Base-by-base conservation (phyloP, 768 basidiomycete species). In the Rickenella mellea region DNA sequence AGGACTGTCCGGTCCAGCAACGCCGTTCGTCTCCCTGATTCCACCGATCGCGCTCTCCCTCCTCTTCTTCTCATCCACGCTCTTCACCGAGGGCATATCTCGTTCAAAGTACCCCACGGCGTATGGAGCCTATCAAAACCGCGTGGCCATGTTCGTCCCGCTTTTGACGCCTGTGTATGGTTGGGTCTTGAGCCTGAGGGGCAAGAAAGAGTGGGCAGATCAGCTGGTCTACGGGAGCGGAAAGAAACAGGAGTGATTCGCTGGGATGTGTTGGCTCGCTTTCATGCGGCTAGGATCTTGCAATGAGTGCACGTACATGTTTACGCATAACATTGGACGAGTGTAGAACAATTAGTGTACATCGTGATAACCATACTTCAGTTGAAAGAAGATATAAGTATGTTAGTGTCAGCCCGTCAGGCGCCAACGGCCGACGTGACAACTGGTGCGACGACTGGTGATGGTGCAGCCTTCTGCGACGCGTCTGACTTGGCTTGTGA, bases 91-190 rank as follows among this genome's bases (percentile, higher is more conserved):
- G 64, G 69, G 69, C 27, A 91, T 97, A 52, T 80, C 87, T 5
- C 49, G 54, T 25, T 58, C 68, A 38, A 96, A 96, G 57, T 91
- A 90, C 54, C 75, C 81, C 2, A 60, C 60, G 12, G 71, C 66
- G 3, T 96, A 94, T 59, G 55, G 55, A 5, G 74, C 78, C 4
- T 96, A 93, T 58, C 78, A 79, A 53, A 55, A 67, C 43, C 75
- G 90, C 17, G 90, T 94, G 4, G 80, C 74, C 10, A 90, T 90
- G 83, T 93, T 94, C 55, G 49, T 65, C 7, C 77, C 78, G 2
- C 39, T 65, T 12, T 43, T 58, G 25, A 79, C 77, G 0, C 51
- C 64, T 1, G 59, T 73, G 25, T 74, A 61, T 56, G 76, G 65
- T 11, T 27, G 58, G 2, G 48, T 67, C 41, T 54, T 76, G 45